Evolutionary conservation across 352 stramenopile genomes (phyloP).

Genomic region (Phytophthora fragariae): DNA sequence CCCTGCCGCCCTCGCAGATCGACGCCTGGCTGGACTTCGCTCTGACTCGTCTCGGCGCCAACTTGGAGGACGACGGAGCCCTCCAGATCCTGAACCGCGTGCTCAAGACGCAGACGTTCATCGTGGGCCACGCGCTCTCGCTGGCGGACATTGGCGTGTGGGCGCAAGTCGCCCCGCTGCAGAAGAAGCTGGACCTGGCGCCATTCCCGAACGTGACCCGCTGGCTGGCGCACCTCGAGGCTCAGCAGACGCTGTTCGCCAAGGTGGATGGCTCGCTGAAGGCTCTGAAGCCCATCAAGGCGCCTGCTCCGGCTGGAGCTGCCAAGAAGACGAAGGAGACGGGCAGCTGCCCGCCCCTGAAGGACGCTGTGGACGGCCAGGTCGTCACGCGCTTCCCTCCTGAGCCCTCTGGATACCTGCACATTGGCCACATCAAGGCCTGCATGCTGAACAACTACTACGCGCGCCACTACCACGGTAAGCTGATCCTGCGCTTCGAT

Average conservation of each 20-base stretch:
- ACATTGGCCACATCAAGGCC: slow-evolving; percentile 99
- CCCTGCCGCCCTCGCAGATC: slow-evolving; percentile 62
- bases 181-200: slow-evolving; percentile 55
- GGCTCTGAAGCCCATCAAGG: slow-evolving; percentile 50
- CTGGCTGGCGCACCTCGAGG: slow-evolving; percentile 75
- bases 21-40: slow-evolving; percentile 97
- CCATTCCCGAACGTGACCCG: slow-evolving; percentile 75
- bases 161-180: slow-evolving; percentile 62
- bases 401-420: slow-evolving; percentile 98
- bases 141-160: slow-evolving; percentile 97
- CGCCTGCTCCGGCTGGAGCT: slow-evolving; percentile 14
- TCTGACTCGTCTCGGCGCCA: slow-evolving; percentile 55
- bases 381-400: slow-evolving; percentile 99
- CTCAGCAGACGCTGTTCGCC: slow-evolving; percentile 64
- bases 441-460: slow-evolving; percentile 99
- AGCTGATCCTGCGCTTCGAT: slow-evolving; percentile 99
- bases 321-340: slow-evolving; percentile 77
- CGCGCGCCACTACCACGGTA: slow-evolving; percentile 97
- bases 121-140: slow-evolving; percentile 93
- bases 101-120: slow-evolving; percentile 92
- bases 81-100: slow-evolving; percentile 90
- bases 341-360: slow-evolving; percentile 93
- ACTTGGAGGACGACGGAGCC: slow-evolving; percentile 45
- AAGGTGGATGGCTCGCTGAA: slow-evolving; percentile 61
- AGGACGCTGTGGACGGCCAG: slow-evolving; percentile 94